Evolutionary conservation across 495 filamentous ascomycete genomes (phyloP), one percentile per base, ranked within the genome.

Genomic region (Aspergillus saccharolyticus): DNA sequence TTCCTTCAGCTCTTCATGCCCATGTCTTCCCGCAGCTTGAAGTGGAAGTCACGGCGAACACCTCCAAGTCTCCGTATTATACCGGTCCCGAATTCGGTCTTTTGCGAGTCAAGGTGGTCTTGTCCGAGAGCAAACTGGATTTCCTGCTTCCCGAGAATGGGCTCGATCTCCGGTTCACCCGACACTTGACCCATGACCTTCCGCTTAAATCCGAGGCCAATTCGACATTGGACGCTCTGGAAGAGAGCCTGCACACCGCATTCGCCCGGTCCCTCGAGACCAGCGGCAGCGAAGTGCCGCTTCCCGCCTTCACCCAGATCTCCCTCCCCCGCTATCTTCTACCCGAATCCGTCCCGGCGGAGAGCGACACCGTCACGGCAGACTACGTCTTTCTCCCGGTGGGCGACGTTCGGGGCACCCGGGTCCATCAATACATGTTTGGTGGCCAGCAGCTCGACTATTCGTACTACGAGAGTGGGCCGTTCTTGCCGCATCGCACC

Each of bases 91-190:
- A 60, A 25, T 58, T 69, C 12, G 54, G 54, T 3, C 42, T 76
- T 20, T 58, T 50, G 18, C 70, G 61, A 17, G 58, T 69, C n/a
- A 74, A 70, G 42, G 61, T 66, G 0, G 58, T 78, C 20, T 39
- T 68, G 14, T 24, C 52, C 16, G 63, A 71, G 21, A 74, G 56
- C 46, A 69, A 61, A 39, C 65, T 77, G 14, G 74, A 78, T 48
- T 77, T 75, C 54, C 63, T 78, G 12, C 65, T 78, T 14, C 75
- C 75, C 3, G 75, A 78, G 57, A 69, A 63, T 39, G 58, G 68
- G 2, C 52, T 70, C 25, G 75, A 78, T 55, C 61, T 78, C 24
- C 74, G 74, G 4, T 78, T 78, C 50, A 74, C 71, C 5, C 67
- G 72, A 24, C 74, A 61, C 16, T 21, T 71, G 18, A 69, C 66